These are phyloP conservation scores for Yarrowia sp. DNA, from an alignment of 805 yeast species.

Conservation along the genomic window DNA sequence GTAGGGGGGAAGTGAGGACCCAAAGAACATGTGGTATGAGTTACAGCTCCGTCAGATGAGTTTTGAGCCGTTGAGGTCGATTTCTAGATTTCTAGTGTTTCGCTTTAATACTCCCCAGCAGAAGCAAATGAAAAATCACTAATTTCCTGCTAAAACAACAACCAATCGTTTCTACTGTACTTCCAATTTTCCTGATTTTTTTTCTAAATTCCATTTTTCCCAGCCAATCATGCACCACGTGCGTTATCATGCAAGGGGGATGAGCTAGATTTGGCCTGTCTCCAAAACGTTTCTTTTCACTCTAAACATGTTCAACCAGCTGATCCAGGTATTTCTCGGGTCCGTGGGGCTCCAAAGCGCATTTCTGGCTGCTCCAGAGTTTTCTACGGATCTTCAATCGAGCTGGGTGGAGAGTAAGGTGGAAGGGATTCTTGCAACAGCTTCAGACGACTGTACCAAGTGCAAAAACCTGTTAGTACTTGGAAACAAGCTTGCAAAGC, in stretches of 20 bases:
- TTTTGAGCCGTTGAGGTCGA: too few relatives aligned
- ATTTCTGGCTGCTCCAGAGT: neutral
- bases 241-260: slow-evolving; percentile 19
- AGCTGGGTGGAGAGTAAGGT: neutral
- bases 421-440: neutral
- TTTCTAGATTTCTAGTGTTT: too few relatives aligned
- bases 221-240: neutral
- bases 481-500: neutral
- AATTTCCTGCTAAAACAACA: too few relatives aligned
- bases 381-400: neutral
- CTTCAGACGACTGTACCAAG: neutral
- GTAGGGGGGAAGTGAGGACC: too few relatives aligned
- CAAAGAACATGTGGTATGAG: too few relatives aligned
- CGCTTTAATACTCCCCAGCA: too few relatives aligned
- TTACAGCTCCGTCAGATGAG: too few relatives aligned
- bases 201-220: too few relatives aligned
- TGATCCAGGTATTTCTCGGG: neutral
- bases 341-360: neutral
- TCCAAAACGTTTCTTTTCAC: neutral
- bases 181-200: too few relatives aligned
- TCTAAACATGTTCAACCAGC: neutral
- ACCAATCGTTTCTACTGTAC: too few relatives aligned
- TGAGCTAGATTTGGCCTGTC: neutral
- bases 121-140: too few relatives aligned
- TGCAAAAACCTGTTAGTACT: neutral